Percentiles rank a stretch among this genome's conserved stretches.
These are phyloP conservation scores for Omphalotus olearius DNA, from an alignment of 1,284 basidiomycete species.

Conservation along the genomic window DNA sequence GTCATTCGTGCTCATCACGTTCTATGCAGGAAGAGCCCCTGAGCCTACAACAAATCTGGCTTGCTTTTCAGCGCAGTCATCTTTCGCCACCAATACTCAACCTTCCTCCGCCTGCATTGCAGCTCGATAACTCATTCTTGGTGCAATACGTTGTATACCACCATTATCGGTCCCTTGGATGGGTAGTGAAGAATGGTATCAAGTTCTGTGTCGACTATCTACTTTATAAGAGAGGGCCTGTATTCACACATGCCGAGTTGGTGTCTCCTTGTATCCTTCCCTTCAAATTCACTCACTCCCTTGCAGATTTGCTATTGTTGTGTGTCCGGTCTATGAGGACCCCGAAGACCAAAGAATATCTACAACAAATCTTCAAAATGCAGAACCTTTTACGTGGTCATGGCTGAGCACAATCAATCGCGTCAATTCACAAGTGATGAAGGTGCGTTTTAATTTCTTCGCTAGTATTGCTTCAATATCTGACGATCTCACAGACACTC, in stretches of 20 bases:
- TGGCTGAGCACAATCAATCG: constrained; percentile 98
- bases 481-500: constrained; percentile 60
- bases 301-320: constrained; percentile 81
- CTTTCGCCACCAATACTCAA: constrained; percentile 29
- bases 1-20: neutral
- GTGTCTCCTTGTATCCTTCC: constrained; percentile 23
- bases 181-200: constrained; percentile 94
- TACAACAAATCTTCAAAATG: constrained; percentile 57
- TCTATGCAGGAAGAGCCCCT: constrained; percentile 44
- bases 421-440: constrained; percentile 96
- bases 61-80: constrained; percentile 48
- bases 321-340: constrained; percentile 89
- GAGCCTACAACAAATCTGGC: constrained; percentile 55
- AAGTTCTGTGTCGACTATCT: constrained; percentile 98
- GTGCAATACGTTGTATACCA: constrained; percentile 91
- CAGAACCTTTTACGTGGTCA: constrained; percentile 82
- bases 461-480: constrained; percentile 2
- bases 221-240: constrained; percentile 92
- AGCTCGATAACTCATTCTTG: constrained; percentile 90
- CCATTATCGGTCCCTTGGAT: constrained; percentile 95
- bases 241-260: constrained; percentile 94
- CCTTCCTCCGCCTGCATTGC: constrained; percentile 27
- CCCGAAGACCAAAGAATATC: constrained; percentile 62
- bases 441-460: constrained; percentile 45
- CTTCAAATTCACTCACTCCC: neutral